Evolutionary conservation across 306 rosid genomes (phyloP), one percentile per base, ranked within the genome.

Genomic region (Notholithocarpus densiflorus): DNA sequence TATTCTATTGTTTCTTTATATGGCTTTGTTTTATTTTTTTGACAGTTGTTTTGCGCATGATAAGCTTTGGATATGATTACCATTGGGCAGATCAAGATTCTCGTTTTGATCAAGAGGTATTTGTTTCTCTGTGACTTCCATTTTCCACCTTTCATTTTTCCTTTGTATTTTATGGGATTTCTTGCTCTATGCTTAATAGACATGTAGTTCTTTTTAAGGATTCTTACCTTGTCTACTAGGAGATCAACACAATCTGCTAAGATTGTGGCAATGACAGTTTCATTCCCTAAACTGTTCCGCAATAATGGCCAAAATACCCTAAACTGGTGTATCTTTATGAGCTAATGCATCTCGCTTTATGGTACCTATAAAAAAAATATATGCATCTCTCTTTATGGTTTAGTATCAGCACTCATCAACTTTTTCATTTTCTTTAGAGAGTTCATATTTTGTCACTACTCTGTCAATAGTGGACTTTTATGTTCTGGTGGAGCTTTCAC

Each of bases 31-130:
- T 80, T 56, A 77, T 80, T 72, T 80, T 40, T 87, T 40, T 90
- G 83, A 81, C 92, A 95, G 98, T 95, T 85, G 96, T 88, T 80
- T 84, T 95, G 89, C 92, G 99, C 71, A 93, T 95, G 98, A 89
- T 95, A 86, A 95, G 99, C 90, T 95, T 91, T 82, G 98, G 92
- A 40, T 88, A 89, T 76, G 98, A 95, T 87, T 91, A 90, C 90
- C 91, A 90, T 78, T 89, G 98, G 98, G 89, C 84, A 74, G 80
- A 83, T 86, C 84, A 54, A 84, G 90, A 84, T 84, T 88, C 97
- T 80, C 85, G 56, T 76, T 87, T 92, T 75, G 92, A 89, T 84
- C 77, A 57, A 40, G 87, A 95, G 98, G 98, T 95, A 86, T 69
- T 55, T 27, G 60, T 72, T 57, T 79, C 20, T 56, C 37, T 70